These are phyloP conservation scores for Cladorrhinum sp. DNA, from an alignment of 2,329 filamentous ascomycete genomes.

Conservation along the genomic window DNA sequence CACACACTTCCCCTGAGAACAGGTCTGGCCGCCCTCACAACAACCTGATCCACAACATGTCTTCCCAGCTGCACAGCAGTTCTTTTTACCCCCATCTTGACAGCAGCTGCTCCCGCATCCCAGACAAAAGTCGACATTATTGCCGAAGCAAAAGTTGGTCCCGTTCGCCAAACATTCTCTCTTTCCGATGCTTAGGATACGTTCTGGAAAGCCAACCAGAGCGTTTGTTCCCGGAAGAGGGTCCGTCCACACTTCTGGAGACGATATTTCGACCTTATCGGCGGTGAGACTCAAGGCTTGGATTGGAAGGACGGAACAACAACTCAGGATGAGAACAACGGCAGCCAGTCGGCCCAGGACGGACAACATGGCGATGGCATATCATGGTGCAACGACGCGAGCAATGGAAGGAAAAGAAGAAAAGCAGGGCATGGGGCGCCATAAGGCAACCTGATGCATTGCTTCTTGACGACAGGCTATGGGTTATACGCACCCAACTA, in stretches of 20 bases:
- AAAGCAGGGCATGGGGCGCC: background rate
- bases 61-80: slow-evolving; percentile 30
- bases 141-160: slow-evolving; percentile 34
- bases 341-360: slow-evolving; percentile 15
- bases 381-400: slow-evolving; percentile 18
- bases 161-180: slow-evolving; percentile 33
- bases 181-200: slow-evolving; percentile 16
- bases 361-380: slow-evolving; percentile 20
- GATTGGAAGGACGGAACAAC: background rate
- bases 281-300: background rate
- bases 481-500: slow-evolving; percentile 7
- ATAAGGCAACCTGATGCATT: slow-evolving; percentile 3
- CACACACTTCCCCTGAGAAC: slow-evolving; percentile 30
- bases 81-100: slow-evolving; percentile 17
- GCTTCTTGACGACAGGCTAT: slow-evolving; percentile 1
- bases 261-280: background rate
- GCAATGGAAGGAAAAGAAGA: background rate
- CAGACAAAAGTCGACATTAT: slow-evolving; percentile 29
- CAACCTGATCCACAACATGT: slow-evolving; percentile 33
- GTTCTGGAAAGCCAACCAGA: slow-evolving; percentile 21
- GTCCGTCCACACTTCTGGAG: slow-evolving; percentile 14
- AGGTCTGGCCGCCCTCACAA: slow-evolving; percentile 32
- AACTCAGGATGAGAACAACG: slow-evolving; percentile 7
- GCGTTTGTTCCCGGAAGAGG: slow-evolving; percentile 24
- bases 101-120: slow-evolving; percentile 32